phyloP scores from a whole-genome alignment of 2,329 filamentous ascomycete genomes.

The Paracorniculantispora psalliotae region DNA sequence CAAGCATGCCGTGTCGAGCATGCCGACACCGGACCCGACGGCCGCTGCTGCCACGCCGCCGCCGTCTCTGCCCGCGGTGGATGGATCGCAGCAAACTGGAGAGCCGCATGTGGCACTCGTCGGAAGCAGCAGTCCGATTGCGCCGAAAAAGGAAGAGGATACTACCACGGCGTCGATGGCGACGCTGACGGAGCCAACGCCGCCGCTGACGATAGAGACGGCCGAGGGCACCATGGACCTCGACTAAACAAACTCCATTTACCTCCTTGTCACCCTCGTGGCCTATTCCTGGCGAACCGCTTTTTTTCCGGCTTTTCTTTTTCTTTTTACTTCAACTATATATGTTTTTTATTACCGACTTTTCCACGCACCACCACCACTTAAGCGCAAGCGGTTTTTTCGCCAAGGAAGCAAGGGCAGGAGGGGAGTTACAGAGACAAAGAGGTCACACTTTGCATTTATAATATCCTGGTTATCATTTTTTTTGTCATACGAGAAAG shows the following conservation, averaged over 20 bases:
- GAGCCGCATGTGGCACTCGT: too few relatives aligned
- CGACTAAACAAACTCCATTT: slow-evolving; percentile 25
- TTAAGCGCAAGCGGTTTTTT: too few relatives aligned
- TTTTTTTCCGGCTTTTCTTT: too few relatives aligned
- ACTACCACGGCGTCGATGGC: slow-evolving; percentile 19
- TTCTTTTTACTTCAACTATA: background rate
- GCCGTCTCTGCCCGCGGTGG: background rate
- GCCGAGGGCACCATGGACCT: slow-evolving; percentile 36
- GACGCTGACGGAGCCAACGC: slow-evolving; percentile 34
- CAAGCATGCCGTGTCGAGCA: slow-evolving; percentile 13
- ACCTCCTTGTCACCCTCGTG: background rate
- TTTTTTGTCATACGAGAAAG: background rate
- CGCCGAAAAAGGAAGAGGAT: slow-evolving; percentile 26
- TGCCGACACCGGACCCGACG: slow-evolving; percentile 14
- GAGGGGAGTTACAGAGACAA: too few relatives aligned
- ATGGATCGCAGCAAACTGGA: too few relatives aligned
- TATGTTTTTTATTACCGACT: background rate
- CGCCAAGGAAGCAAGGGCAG: too few relatives aligned
- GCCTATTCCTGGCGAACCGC: too few relatives aligned
- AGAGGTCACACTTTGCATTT: too few relatives aligned
- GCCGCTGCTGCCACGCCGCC: slow-evolving; percentile 13
- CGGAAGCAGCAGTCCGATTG: slow-evolving; percentile 22
- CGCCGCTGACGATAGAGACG: slow-evolving; percentile 35
- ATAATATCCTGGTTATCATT: background rate
- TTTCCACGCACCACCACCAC: too few relatives aligned